Evolutionary conservation across 495 filamentous ascomycete genomes (phyloP).

Genomic region (Penicillium ucsense): DNA sequence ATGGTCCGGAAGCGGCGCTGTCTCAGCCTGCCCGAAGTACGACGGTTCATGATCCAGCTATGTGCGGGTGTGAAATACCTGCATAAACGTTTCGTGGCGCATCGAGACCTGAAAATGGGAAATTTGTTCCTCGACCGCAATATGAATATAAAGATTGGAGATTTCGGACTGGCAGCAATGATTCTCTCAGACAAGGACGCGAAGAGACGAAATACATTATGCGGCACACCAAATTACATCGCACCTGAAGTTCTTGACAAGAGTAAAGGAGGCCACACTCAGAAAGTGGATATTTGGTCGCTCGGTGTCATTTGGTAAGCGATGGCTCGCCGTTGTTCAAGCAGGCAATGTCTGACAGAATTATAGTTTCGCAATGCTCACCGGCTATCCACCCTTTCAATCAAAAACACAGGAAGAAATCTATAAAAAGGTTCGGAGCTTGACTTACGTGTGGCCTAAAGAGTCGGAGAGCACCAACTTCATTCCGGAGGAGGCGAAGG

Average conservation of each 20-base stretch:
- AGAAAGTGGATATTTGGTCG: constrained; percentile 95
- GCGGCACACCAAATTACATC: constrained; percentile 97
- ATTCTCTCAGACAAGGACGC: constrained; percentile 78
- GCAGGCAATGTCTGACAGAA: not conserved
- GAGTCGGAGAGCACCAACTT: constrained; percentile 35
- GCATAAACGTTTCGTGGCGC: constrained; percentile 87
- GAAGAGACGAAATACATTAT: constrained; percentile 78
- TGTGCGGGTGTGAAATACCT: constrained; percentile 96
- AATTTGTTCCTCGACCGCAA: constrained; percentile 92
- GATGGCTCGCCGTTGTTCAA: not conserved
- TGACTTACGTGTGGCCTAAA: constrained; percentile 70
- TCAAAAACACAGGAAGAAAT: constrained; percentile 80
- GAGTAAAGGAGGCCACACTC: constrained; percentile 74
- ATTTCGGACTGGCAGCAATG: constrained; percentile 94
- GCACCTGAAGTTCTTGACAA: constrained; percentile 83
- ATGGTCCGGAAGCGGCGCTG: constrained; percentile 86
- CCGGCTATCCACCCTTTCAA: constrained; percentile 82
- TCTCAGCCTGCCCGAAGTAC: constrained; percentile 81
- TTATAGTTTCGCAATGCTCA: constrained; percentile 72
- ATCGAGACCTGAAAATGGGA: constrained; percentile 95
- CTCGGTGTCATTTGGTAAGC: constrained; percentile 88
- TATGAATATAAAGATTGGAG: constrained; percentile 97
- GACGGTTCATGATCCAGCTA: constrained; percentile 87
- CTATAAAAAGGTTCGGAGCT: constrained; percentile 61
- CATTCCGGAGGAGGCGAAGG: constrained; percentile 58